phyloP scores from a whole-genome alignment of 164 flowering plant species.

The Vitis rotundifolia region DNA sequence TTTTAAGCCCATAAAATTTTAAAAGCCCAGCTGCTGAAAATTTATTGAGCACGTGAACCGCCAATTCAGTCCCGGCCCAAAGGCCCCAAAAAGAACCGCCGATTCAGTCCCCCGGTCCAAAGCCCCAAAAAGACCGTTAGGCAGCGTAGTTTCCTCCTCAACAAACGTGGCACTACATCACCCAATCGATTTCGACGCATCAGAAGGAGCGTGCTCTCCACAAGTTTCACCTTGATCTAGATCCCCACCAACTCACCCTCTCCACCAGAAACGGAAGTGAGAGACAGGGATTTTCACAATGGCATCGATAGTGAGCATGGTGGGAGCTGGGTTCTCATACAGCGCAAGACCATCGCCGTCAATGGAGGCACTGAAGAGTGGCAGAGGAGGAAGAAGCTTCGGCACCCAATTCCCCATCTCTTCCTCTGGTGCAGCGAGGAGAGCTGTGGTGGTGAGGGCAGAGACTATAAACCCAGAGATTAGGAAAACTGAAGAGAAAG shows the following conservation, averaged over 20 bases:
- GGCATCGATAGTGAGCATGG: constrained; percentile 38
- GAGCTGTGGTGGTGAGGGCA: constrained; percentile 50
- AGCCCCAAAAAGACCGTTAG: too few relatives aligned
- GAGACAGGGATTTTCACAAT: constrained; percentile 19
- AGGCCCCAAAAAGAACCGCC: too few relatives aligned
- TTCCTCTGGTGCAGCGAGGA: constrained; percentile 6
- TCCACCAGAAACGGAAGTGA: not conserved
- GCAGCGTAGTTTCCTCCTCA: too few relatives aligned
- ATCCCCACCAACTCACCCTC: not conserved
- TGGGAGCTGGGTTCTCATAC: constrained; percentile 32
- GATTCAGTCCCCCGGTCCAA: too few relatives aligned
- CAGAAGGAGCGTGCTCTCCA: constrained; percentile 39
- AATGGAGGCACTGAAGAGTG: not conserved
- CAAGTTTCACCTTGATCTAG: constrained; percentile 19
- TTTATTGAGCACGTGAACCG: too few relatives aligned
- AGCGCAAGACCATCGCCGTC: constrained; percentile 10
- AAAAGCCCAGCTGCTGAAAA: too few relatives aligned
- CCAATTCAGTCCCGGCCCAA: too few relatives aligned
- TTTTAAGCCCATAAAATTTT: too few relatives aligned
- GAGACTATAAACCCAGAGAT: constrained; percentile 74
- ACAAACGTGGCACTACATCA: constrained; percentile 20
- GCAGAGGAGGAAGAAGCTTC: not conserved
- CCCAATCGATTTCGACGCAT: constrained; percentile 3
- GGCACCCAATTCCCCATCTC: not conserved
- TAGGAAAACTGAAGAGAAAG: constrained; percentile 75